Percentiles rank a stretch among this genome's conserved stretches.
phyloP scores from a whole-genome alignment of 106 monocot species.

The Ottelia alismoides region DNA sequence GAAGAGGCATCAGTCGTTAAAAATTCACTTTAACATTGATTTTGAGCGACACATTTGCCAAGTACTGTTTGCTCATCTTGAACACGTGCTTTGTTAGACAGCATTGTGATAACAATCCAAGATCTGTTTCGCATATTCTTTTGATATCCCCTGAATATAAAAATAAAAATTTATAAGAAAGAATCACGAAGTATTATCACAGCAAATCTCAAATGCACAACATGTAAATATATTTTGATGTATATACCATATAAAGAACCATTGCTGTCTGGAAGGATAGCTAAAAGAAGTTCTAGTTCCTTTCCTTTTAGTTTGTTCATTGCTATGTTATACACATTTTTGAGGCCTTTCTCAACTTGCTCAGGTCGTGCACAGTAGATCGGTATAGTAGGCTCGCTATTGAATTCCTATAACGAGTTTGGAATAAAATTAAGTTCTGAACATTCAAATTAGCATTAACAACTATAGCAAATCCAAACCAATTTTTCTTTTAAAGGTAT shows the following conservation, averaged over 20 bases:
- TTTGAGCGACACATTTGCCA: slow-evolving; percentile 85
- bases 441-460: not conserved
- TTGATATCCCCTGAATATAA: slow-evolving; percentile 61
- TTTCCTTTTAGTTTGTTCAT: slow-evolving; percentile 73
- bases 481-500: not conserved
- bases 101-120: slow-evolving; percentile 83
- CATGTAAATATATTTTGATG: not conserved
- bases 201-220: not conserved
- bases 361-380: slow-evolving; percentile 69
- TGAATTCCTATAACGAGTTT: slow-evolving; percentile 43
- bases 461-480: not conserved
- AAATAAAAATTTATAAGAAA: not conserved
- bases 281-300: slow-evolving; percentile 77
- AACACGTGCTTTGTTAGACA: slow-evolving; percentile 86
- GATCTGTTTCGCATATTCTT: slow-evolving; percentile 77
- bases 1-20: too few relatives aligned
- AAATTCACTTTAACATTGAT: slow-evolving; percentile 78
- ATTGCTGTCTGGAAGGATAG: slow-evolving; percentile 85
- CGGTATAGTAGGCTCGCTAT: slow-evolving; percentile 54
- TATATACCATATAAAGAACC: slow-evolving; percentile 68
- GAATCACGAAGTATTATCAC: not conserved
- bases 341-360: slow-evolving; percentile 75
- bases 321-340: slow-evolving; percentile 58
- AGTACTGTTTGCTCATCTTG: slow-evolving; percentile 72
- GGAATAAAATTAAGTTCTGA: not conserved